Evolutionary conservation across 805 yeast species (phyloP), one percentile per base, ranked within the genome.

Genomic region (Danielia oregonensis): DNA sequence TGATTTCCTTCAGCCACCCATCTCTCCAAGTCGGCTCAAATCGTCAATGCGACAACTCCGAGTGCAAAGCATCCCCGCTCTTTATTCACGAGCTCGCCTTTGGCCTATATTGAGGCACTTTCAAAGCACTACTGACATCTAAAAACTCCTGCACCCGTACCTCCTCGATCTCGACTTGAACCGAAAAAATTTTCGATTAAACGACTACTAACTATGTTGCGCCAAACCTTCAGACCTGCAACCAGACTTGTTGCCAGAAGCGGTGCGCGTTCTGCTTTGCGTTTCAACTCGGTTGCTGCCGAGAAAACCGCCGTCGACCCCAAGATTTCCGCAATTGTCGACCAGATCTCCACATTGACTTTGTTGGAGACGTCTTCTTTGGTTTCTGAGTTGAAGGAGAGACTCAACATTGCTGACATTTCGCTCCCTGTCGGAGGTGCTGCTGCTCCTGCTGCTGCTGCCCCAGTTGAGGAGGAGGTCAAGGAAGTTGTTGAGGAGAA

Each of bases 381-480:
- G 57, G 85, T 93, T 44, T 59, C 78, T 25, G 96, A 86, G 55
- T 72, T 86, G 59, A 82, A 82, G 67, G 68, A 80, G 29, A 82
- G 81, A 57, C 79, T 93, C 52, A 88, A 93, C 68, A 93, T 93
- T 48, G 86, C 97, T 46, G 99, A 93, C 59, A 87, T 89, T 51
- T 76, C 95, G 4, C 75, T 86, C 65, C 91, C 95, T 44, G 63
- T 65, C 29, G 67, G 61, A 12, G 60, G 62, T 19, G 78, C 80
- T 19, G 78, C 83, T 29, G 78, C 82, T 6, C 80, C 79, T 23
- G 82, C 78, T 26, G 42, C 50, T 10, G 76, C 74, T 26, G 86
- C 80, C 29, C 89, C 78, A 40, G 93, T 72, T 43, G 86, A 70
- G 42, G 88, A 78, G 40, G 86, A 78, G 51, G 76, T 66, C 28